Percentiles rank a stretch among this genome's conserved stretches.
phyloP scores from a whole-genome alignment of 805 yeast species.

The Sporopachydermia quercuum region DNA sequence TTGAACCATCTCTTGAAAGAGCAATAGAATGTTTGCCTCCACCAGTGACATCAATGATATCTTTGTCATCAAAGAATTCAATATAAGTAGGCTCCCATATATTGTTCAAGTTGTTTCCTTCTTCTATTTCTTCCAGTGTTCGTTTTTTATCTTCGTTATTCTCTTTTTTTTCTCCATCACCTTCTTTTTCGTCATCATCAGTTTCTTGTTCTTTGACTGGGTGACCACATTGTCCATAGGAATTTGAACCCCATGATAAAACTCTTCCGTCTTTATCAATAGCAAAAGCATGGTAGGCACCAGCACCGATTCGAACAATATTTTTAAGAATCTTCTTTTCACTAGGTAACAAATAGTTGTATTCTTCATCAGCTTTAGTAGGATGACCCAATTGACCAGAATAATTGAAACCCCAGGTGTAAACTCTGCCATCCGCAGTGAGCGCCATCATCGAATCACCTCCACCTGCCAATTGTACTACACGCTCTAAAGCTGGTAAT shows the following conservation, averaged over 20 bases:
- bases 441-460: slow-evolving; percentile 67
- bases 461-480: slow-evolving; percentile 65
- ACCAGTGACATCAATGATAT: slow-evolving; percentile 2
- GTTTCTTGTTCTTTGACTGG: not conserved
- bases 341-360: slow-evolving; percentile 21
- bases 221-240: slow-evolving; percentile 2
- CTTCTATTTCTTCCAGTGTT: not conserved
- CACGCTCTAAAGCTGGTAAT: slow-evolving; percentile 39
- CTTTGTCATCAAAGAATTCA: slow-evolving; percentile 2
- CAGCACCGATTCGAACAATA: slow-evolving; percentile 58
- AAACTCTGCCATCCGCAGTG: slow-evolving; percentile 61
- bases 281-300: slow-evolving; percentile 73
- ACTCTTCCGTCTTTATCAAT: slow-evolving; percentile 58
- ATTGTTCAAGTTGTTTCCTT: not conserved
- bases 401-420: slow-evolving; percentile 80
- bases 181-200: not conserved
- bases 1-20: slow-evolving; percentile 1
- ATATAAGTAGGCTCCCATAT: slow-evolving; percentile 2
- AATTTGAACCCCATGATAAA: slow-evolving; percentile 69
- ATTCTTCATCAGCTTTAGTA: slow-evolving; percentile 59
- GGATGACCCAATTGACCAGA: slow-evolving; percentile 96
- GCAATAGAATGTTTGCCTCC: slow-evolving; percentile 2
- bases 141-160: not conserved
- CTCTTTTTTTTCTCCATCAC: too few species aligned
- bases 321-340: slow-evolving; percentile 44